These are phyloP conservation scores for Fusarium sp. DNA, from an alignment of 2,329 filamentous ascomycete species.

Conservation along the genomic window DNA sequence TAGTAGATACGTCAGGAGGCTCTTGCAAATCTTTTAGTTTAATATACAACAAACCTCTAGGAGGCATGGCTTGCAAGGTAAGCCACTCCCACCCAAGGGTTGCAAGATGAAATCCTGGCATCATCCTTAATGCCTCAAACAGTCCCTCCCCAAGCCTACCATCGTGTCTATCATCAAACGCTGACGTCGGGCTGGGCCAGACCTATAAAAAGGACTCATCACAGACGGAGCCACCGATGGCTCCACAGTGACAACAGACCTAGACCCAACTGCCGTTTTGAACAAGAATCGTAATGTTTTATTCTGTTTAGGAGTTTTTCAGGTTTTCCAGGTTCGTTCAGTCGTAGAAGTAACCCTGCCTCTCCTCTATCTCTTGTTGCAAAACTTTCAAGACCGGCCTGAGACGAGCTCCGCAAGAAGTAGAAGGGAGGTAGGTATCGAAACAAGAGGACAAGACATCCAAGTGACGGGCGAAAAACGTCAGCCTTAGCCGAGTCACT, in stretches of 20 bases:
- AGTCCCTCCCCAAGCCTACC: slow-evolving; percentile 12
- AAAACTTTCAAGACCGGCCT: slow-evolving; percentile 43
- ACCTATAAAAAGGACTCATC: slow-evolving; percentile 4
- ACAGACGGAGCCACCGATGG: background rate
- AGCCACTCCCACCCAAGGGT: slow-evolving; percentile 1
- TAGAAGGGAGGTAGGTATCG: slow-evolving; percentile 31
- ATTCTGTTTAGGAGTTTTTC: slow-evolving; percentile 28
- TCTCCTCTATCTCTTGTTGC: slow-evolving; percentile 28
- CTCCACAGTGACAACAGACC: slow-evolving; percentile 28
- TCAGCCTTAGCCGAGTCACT: slow-evolving; percentile 20
- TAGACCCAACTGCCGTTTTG: slow-evolving; percentile 18
- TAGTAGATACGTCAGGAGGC: slow-evolving; percentile 5
- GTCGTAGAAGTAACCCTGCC: slow-evolving; percentile 39
- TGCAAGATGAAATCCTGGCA: slow-evolving; percentile 8
- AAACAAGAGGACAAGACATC: slow-evolving; percentile 37
- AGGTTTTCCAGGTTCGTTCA: slow-evolving; percentile 37
- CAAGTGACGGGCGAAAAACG: slow-evolving; percentile 28
- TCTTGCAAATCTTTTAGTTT: slow-evolving; percentile 27
- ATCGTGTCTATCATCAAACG: slow-evolving; percentile 11
- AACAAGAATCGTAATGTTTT: slow-evolving; percentile 32
- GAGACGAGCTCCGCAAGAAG: slow-evolving; percentile 32
- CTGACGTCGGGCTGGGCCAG: background rate
- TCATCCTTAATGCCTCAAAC: slow-evolving; percentile 15
- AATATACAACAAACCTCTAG: slow-evolving; percentile 34
- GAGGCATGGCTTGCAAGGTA: slow-evolving; percentile 14